Percentiles rank a stretch among this genome's conserved stretches.
Conservation (phyloP, 805 yeast genomes). For the Zygotorulaspora sp. region DNA sequence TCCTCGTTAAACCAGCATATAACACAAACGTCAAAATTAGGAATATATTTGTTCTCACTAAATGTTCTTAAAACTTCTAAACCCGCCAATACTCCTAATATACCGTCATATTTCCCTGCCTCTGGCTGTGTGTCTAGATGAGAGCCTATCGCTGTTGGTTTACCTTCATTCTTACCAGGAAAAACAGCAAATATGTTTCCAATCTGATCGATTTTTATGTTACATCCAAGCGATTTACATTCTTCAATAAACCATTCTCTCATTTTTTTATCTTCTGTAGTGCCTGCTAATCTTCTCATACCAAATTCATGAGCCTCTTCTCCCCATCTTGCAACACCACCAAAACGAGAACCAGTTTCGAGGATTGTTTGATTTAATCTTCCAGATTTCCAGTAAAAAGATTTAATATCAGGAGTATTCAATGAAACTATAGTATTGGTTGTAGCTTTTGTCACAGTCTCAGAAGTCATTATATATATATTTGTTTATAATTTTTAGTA, state of each 20-base stretch:
- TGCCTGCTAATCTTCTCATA: slow-evolving; percentile 55
- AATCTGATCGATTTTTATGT: slow-evolving; percentile 51
- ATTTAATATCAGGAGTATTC: no score
- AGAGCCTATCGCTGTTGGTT: slow-evolving; percentile 64
- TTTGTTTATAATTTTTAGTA: no score
- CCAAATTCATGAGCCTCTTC: slow-evolving; percentile 51
- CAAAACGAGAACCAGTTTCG: slow-evolving; percentile 49
- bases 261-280: slow-evolving; percentile 55
- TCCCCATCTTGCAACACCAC: slow-evolving; percentile 61
- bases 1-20: slow-evolving; percentile 70
- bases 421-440: no score
- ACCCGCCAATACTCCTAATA: slow-evolving; percentile 60
- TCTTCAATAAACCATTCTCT: slow-evolving; percentile 60
- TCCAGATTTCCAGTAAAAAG: no score
- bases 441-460: no score
- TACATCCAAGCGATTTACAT: slow-evolving; percentile 48
- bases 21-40: slow-evolving; percentile 57
- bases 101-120: slow-evolving; percentile 71
- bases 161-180: slow-evolving; percentile 46
- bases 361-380: slow-evolving; percentile 55
- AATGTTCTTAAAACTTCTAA: slow-evolving; percentile 59
- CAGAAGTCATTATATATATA: no score
- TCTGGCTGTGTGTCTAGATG: slow-evolving; percentile 72
- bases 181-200: slow-evolving; percentile 63
- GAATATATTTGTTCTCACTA: slow-evolving; percentile 49